Conservation (phyloP, 345 rosid genomes). For the Syzygium jambos region DNA sequence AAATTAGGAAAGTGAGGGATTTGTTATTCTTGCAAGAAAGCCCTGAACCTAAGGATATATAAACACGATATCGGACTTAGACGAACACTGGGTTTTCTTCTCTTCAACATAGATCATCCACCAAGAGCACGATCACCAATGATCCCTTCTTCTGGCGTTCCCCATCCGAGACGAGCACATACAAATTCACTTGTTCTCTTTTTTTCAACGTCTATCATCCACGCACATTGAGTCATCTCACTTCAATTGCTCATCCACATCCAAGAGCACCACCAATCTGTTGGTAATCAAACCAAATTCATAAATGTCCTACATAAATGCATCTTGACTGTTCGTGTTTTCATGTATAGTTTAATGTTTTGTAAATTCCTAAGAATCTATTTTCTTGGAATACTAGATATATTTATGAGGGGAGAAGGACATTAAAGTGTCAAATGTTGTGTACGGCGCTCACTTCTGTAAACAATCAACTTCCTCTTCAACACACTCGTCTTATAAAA, state of each 20-base stretch:
- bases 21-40: neutral
- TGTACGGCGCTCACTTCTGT: no score
- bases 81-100: neutral
- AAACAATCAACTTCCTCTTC: no score
- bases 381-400: no score
- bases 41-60: neutral
- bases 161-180: neutral
- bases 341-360: no score
- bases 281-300: no score
- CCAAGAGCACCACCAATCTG: neutral
- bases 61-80: neutral
- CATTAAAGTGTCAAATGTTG: no score
- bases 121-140: neutral
- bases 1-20: neutral
- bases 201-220: neutral
- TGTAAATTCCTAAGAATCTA: no score
- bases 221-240: neutral
- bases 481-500: no score
- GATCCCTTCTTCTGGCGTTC: neutral
- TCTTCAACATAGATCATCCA: neutral
- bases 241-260: neutral
- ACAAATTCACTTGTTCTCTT: neutral
- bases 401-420: no score
- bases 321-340: no score
- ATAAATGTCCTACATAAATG: no score